These are phyloP conservation scores for Saccharomyces hybrid DNA, from an alignment of 1,139 yeast species.

Conservation along the genomic window DNA sequence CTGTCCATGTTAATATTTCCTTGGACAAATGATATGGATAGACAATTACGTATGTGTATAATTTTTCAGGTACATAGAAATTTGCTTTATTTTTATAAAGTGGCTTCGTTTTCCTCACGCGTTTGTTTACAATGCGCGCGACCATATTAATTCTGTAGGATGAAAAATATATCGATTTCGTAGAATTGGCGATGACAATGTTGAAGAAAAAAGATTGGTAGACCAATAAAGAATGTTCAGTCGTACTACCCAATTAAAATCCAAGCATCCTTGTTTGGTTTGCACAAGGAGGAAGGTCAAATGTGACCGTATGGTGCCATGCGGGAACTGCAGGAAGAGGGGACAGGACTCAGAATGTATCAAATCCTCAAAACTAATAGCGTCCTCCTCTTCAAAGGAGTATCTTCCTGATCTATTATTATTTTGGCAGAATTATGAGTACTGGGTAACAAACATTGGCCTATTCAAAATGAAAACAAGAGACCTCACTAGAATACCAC, in stretches of 20 bases:
- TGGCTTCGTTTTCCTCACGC: neutral
- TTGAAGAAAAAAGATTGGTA: neutral
- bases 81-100: no score
- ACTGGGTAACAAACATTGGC: constrained; percentile 25
- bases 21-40: neutral
- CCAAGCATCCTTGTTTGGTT: constrained; percentile 21
- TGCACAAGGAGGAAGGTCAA: constrained; percentile 28
- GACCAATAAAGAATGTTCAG: neutral
- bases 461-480: constrained; percentile 15
- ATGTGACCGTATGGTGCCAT: constrained; percentile 31
- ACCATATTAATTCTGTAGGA: neutral
- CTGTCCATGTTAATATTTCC: constrained; percentile 55
- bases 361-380: constrained; percentile 6
- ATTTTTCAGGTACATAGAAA: neutral
- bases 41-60: neutral
- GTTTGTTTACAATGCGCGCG: neutral
- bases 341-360: constrained; percentile 26
- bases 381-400: constrained; percentile 1
- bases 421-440: constrained; percentile 28
- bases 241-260: constrained; percentile 5
- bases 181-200: neutral
- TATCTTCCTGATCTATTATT: constrained; percentile 14
- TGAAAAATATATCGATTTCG: neutral
- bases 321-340: constrained; percentile 27
- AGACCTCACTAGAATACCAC: neutral